Base-by-base conservation (phyloP, 192 early-diverging fungal genomes). In the Podochytrium sp. region DNA sequence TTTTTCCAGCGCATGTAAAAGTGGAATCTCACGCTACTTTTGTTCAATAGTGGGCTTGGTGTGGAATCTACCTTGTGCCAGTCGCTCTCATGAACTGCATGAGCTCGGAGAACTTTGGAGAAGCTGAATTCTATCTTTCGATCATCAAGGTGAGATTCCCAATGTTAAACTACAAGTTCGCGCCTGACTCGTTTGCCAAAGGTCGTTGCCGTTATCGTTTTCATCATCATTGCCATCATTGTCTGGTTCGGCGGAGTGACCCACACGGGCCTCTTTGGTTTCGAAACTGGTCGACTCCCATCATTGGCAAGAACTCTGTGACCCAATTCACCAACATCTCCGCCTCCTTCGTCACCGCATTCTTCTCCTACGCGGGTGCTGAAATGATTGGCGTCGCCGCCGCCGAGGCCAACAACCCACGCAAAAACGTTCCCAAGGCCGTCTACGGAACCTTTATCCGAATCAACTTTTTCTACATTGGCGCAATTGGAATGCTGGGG, bases 311-410 rank as follows among this genome's bases (percentile, higher is more conserved):
- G 23, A 91, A 89, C 7, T 80, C 92, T 42, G 73, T 91, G 25
- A 88, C 86, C 62, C 87, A 89, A 0, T 87, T 93, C 68, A 86
- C 90, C 20, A 88, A 86, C 30, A 92, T 93, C 14, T 91, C 89
- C 29, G 93, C 33, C 49, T 65, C 61, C 12, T 74, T 65, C 51
- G 85, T 97, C 71, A 93, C 95, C n/a, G 94, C 93, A 35, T n/a
- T n/a, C n/a, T n/a, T n/a, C n/a, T n/a, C n/a, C n/a, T n/a, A n/a
- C n/a, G n/a, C n/a, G n/a, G n/a, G n/a, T n/a, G n/a, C n/a, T n/a
- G n/a, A n/a, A n/a, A n/a, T n/a, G n/a, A n/a, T n/a, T n/a, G 95
- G 93, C 75, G 95, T 95, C 78, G 89, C 91, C 40, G 85, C 86
- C 27, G n/a, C n/a, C n/a, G n/a, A n/a, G n/a, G n/a, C n/a, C n/a